These are phyloP conservation scores for Phialophora tarda DNA, from an alignment of 2,329 filamentous ascomycete genomes.

Conservation along the genomic window DNA sequence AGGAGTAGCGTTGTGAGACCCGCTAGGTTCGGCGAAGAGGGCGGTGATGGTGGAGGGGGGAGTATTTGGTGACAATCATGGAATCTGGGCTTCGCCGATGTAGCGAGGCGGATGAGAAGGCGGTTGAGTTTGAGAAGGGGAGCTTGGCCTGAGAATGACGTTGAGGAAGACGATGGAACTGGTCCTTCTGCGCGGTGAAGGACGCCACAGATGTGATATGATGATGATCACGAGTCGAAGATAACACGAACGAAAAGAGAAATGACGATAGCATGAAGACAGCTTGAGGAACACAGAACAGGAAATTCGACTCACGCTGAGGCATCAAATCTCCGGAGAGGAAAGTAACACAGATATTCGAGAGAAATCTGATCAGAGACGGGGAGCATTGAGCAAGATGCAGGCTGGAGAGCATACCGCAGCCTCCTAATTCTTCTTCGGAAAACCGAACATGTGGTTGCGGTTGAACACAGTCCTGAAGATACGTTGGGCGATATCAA, in stretches of 20 bases:
- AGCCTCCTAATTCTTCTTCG: background rate
- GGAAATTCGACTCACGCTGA: background rate
- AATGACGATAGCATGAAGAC: background rate
- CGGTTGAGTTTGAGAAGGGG: constrained; percentile 24
- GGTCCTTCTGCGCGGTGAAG: constrained; percentile 5
- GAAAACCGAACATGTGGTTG: background rate
- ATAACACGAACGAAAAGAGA: background rate
- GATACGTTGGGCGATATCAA: background rate
- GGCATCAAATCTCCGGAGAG: background rate
- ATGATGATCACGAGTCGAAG: background rate
- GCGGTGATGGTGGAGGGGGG: constrained; percentile 34
- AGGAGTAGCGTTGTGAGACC: constrained; percentile 36
- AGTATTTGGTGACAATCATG: constrained; percentile 37
- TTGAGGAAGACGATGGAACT: constrained; percentile 1
- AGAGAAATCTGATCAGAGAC: background rate
- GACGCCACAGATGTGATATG: background rate
- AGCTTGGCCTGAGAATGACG: constrained; percentile 26
- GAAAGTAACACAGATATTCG: background rate
- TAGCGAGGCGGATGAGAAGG: constrained; percentile 23
- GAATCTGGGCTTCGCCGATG: constrained; percentile 11
- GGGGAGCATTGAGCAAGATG: background rate
- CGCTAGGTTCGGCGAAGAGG: constrained; percentile 39
- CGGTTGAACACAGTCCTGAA: background rate
- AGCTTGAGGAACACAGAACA: background rate
- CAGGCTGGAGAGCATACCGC: background rate